A percentile compares a stretch with the other conserved stretches of the same genome.
Conservation (phyloP, 805 yeast genomes). For the Lachancea waltii region DNA sequence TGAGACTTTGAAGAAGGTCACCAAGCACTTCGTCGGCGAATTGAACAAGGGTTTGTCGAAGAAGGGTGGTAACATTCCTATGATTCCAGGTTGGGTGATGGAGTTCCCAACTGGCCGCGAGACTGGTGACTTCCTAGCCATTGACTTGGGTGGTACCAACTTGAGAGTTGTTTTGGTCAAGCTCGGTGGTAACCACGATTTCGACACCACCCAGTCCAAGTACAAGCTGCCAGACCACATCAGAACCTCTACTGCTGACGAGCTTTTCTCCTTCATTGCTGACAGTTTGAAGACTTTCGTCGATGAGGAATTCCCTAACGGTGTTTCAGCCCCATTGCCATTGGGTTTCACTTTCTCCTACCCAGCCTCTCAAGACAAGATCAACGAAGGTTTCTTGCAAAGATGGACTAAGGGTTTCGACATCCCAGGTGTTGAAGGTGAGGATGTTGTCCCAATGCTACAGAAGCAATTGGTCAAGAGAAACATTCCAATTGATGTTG, state of each 20-base stretch:
- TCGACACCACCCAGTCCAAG: conserved; percentile 82
- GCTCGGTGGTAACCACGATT: conserved; percentile 74
- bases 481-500: conserved; percentile 73
- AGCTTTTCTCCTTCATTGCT: conserved; percentile 83
- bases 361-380: conserved; percentile 79
- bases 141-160: conserved; percentile 97
- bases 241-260: conserved; percentile 73
- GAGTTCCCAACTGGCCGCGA: conserved; percentile 91
- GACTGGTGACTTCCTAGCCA: conserved; percentile 82
- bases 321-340: conserved; percentile 55
- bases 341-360: conserved; percentile 94
- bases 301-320: conserved; percentile 60
- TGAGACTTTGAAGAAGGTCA: conserved; percentile 55
- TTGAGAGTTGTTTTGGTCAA: conserved; percentile 85
- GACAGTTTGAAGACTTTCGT: conserved; percentile 67
- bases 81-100: conserved; percentile 97
- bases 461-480: conserved; percentile 62
- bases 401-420: conserved; percentile 98
- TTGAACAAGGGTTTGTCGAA: conserved; percentile 73
- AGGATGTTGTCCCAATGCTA: conserved; percentile 88
- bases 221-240: conserved; percentile 69
- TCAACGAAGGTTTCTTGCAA: conserved; percentile 81
- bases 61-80: conserved; percentile 83
- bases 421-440: conserved; percentile 87
- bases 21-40: conserved; percentile 71